Base-by-base conservation (phyloP, 371 early-diverging fungal genomes). In the Mucor irregularis region DNA sequence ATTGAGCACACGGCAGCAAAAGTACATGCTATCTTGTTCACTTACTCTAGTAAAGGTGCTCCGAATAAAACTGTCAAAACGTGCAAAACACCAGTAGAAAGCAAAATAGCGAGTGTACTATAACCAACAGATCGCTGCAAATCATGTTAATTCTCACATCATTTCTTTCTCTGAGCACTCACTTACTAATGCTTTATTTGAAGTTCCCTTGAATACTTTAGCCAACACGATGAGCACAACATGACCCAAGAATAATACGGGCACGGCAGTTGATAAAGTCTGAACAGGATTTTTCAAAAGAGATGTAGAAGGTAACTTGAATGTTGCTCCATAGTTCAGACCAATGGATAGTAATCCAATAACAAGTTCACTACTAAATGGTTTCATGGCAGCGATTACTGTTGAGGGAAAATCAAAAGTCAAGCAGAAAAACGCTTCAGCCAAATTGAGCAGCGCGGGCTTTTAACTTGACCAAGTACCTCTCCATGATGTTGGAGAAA, bases 31-130 rank as follows among this genome's bases (percentile, higher is more conserved):
- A n/a, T n/a, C n/a, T n/a, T n/a, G n/a, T n/a, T n/a, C 4, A 33
- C 54, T 61, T 69, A 76, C 76, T 68, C 71, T 42, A 63, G 42
- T 31, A 76, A 57, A 13, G 76, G 64, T 31, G 76, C 76, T 21
- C 76, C 76, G 51, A 76, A 76, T 17, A 73, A 65, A 7, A 76
- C 67, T 31, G 66, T 66, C 26, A 76, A 53, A 13, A 66, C 47
- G 52, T 76, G 59, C 22, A 73, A 43, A 19, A 73, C 31, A 46
- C 50, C 58, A 4, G 68, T 64, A 22, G 54, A 59, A 17, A 51
- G 8, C 3, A 55, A 43, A 21, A 61, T 66, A 13, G 61, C 31
- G 2, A 69, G 5, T 14, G 68, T 30, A 34, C 73, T 64, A 34
- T 61, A 67, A 0, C 68, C 64, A 8, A 69, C 40, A 14, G 65